phyloP scores from a whole-genome alignment of 768 basidiomycete species.

The Hericium coralloides region DNA sequence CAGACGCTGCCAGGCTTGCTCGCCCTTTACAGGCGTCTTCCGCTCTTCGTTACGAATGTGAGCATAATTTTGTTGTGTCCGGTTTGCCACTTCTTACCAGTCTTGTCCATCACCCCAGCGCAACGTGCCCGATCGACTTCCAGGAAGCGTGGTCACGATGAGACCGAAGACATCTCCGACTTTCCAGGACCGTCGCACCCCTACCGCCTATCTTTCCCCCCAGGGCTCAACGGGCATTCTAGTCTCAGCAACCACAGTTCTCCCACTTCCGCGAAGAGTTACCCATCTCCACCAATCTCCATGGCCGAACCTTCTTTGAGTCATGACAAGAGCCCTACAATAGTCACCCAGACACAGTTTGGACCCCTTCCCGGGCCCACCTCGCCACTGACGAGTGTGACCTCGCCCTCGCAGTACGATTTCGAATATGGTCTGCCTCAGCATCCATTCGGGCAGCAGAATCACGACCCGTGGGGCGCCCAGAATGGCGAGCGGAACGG shows the following conservation, averaged over 20 bases:
- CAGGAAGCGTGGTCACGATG: constrained; percentile 63
- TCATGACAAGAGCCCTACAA: constrained; percentile 48
- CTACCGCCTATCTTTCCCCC: constrained; percentile 17
- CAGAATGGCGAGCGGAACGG: constrained; percentile 8
- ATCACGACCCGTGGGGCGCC: constrained; percentile 2
- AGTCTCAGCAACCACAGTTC: constrained; percentile 64
- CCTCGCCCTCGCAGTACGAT: constrained; percentile 11
- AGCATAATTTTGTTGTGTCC: constrained; percentile 10
- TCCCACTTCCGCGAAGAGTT: constrained; percentile 55
- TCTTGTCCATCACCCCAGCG: constrained; percentile 28
- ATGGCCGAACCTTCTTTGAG: constrained; percentile 32
- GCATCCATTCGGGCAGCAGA: constrained; percentile 2
- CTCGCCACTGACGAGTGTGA: constrained; percentile 6
- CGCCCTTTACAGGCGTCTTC: constrained; percentile 17
- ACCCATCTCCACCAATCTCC: constrained; percentile 61
- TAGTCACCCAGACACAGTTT: constrained; percentile 34
- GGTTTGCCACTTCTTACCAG: background rate
- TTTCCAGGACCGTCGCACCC: constrained; percentile 12
- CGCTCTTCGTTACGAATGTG: constrained; percentile 24
- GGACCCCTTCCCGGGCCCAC: constrained; percentile 13
- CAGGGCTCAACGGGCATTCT: constrained; percentile 22
- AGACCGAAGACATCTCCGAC: constrained; percentile 45
- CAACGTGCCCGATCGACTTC: constrained; percentile 71
- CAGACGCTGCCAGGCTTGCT: constrained; percentile 23
- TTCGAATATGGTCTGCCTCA: constrained; percentile 10